Evolutionary conservation across 2,329 filamentous ascomycete species (phyloP), one percentile per base, ranked within the genome.

Genomic region (Curvularia lunata): DNA sequence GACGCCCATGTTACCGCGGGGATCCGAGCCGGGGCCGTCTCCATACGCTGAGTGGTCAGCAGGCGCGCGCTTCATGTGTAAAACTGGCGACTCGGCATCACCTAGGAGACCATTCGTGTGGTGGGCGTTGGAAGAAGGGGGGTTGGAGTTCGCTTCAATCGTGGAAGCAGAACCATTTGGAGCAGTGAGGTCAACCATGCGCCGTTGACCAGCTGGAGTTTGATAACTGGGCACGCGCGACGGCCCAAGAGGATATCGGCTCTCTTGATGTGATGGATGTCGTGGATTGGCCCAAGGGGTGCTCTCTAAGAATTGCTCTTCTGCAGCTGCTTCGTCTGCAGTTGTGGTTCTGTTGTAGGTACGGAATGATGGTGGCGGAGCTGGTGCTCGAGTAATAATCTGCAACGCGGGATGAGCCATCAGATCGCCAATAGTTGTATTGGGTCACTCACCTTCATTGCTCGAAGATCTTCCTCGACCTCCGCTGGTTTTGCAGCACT

Each of bases 221-320:
- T 77, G 73, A 51, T 74, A 77, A 56, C 62, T 74, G 9, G 71
- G 59, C 38, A 69, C 48, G n/a, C 71, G 65, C 19, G 71, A 60
- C 16, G 66, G 62, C 4, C 66, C 71, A 30, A 69, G 59, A 19
- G 64, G 65, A 48, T 75, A 77, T 19, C 75, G 71, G 4, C 71
- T 62, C 45, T 76, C 71, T 28, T 75, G 74, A 46, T 78, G 75
- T n/a, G 70, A 73, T 10, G 75, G 75, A 55, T 77, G 75, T 65
- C 94, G 91, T 18, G 92, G 91, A 72, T 96, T 96, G 34, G 92
- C 92, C 93, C 93, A 97, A 1, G 92, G 90, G 5, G 91, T 96
- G 66, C 94, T 89, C 70, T 96, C 91, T 54, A 96, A 84, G 67
- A 95, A 96, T 63, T 94, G 90, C 75, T 96, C 91, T 68, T 91